Conservation (phyloP, 2,329 filamentous ascomycete species). For the Cordyceps militaris region DNA sequence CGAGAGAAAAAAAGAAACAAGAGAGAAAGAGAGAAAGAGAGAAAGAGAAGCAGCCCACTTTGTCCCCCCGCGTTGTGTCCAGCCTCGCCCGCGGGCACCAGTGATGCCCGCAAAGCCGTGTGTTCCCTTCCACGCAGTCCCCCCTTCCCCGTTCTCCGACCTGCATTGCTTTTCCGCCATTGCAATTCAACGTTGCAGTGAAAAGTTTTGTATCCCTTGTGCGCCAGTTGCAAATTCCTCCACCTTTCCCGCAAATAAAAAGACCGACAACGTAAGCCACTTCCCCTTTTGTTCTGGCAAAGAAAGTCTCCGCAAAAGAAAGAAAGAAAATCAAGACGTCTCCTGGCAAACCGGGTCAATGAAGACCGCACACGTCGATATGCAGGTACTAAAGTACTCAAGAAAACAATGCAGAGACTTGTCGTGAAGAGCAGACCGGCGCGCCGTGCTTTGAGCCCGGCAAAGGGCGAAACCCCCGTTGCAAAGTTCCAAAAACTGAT, state of each 20-base stretch:
- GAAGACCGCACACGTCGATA: background rate
- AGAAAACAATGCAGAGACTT: background rate
- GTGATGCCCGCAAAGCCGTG: background rate
- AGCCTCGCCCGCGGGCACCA: background rate
- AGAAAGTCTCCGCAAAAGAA: background rate
- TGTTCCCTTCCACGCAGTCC: background rate
- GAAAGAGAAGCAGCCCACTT: background rate
- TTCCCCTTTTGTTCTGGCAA: background rate
- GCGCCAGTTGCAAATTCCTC: constrained; percentile 6
- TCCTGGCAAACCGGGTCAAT: background rate
- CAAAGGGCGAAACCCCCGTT: background rate
- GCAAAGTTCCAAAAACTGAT: background rate
- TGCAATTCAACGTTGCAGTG: background rate
- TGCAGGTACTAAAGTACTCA: background rate
- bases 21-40: background rate
- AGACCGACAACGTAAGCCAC: background rate
- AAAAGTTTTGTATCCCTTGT: constrained; percentile 1
- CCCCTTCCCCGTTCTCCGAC: background rate
- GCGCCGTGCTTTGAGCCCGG: background rate
- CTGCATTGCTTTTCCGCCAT: no score
- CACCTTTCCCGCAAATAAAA: background rate
- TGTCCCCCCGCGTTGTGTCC: background rate
- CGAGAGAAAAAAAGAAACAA: no score
- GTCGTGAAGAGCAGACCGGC: background rate
- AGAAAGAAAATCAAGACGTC: background rate